Conservation (phyloP, 306 rosid species). For the Cicer yamashitae region DNA sequence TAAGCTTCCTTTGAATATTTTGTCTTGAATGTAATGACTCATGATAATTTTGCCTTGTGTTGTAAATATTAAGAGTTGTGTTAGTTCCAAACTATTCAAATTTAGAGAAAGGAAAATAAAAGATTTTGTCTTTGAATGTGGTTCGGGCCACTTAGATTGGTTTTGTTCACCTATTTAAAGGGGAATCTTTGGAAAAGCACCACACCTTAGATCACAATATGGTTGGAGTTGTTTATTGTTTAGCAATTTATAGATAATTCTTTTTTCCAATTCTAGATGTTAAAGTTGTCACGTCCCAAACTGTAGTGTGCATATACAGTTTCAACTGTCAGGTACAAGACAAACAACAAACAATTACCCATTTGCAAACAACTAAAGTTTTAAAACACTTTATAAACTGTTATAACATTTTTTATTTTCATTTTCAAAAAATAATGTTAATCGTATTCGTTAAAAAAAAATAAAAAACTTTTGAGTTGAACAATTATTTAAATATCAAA, state of each 20-base stretch:
- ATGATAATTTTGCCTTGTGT: background rate
- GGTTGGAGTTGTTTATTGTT: conserved; percentile 44
- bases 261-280: conserved; percentile 40
- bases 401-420: too few species aligned
- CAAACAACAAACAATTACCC: conserved; percentile 36
- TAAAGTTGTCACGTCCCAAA: conserved; percentile 37
- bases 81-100: conserved; percentile 5
- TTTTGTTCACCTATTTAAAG: conserved; percentile 23
- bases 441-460: too few species aligned
- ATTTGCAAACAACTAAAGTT: too few species aligned
- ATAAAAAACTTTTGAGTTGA: too few species aligned
- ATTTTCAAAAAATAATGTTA: too few species aligned
- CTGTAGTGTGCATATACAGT: conserved; percentile 44
- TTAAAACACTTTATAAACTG: too few species aligned
- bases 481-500: too few species aligned
- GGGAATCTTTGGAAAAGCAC: conserved; percentile 34
- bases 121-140: conserved; percentile 8
- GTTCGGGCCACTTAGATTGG: background rate
- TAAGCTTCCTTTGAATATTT: conserved; percentile 19
- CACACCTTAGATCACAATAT: conserved; percentile 34
- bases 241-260: conserved; percentile 44
- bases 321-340: conserved; percentile 44
- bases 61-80: background rate
- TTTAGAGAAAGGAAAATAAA: conserved; percentile 3
- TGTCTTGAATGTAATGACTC: background rate